Evolutionary conservation across 495 filamentous ascomycete genomes (phyloP).

Genomic region (Penicillium chermesinum): DNA sequence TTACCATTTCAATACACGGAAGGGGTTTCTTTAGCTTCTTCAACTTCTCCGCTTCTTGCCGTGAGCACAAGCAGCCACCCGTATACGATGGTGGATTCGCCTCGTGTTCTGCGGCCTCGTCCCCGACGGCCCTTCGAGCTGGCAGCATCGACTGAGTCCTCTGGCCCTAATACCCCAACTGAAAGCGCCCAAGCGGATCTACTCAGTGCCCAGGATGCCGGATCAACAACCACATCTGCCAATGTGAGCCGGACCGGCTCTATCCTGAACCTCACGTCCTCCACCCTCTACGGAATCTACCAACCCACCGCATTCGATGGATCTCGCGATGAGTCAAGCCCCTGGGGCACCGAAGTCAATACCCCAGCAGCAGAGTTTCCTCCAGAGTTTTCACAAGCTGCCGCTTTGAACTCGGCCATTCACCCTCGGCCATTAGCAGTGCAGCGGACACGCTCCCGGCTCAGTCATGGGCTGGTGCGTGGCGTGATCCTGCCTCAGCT

Average conservation of each 20-base stretch:
- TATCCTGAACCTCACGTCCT: slow-evolving; percentile 79
- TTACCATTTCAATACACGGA: no score
- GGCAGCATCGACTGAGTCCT: slow-evolving; percentile 50
- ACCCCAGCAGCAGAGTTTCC: slow-evolving; percentile 43
- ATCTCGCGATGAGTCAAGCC: slow-evolving; percentile 46
- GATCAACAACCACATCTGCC: slow-evolving; percentile 18
- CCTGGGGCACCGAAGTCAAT: slow-evolving; percentile 70
- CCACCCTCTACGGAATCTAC: slow-evolving; percentile 90
- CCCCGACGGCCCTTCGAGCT: slow-evolving; percentile 73
- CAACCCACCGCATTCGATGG: slow-evolving; percentile 55
- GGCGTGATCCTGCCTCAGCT: slow-evolving; percentile 42
- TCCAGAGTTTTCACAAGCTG: slow-evolving; percentile 21
- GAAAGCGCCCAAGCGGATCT: slow-evolving; percentile 31
- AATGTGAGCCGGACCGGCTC: slow-evolving; percentile 63
- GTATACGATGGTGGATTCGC: slow-evolving; percentile 40
- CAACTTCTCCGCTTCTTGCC: neutral
- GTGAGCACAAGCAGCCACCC: slow-evolving; percentile 1
- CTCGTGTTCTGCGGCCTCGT: slow-evolving; percentile 62
- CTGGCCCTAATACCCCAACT: slow-evolving; percentile 44
- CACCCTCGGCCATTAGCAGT: slow-evolving; percentile 28
- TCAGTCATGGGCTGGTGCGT: slow-evolving; percentile 40
- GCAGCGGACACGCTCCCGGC: slow-evolving; percentile 33
- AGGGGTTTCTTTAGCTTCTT: no score
- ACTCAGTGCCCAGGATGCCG: slow-evolving; percentile 21
- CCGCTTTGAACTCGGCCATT: slow-evolving; percentile 22